Evolutionary conservation across 2,329 filamentous ascomycete genomes (phyloP).

Genomic region (Aspergillus ochraceus): DNA sequence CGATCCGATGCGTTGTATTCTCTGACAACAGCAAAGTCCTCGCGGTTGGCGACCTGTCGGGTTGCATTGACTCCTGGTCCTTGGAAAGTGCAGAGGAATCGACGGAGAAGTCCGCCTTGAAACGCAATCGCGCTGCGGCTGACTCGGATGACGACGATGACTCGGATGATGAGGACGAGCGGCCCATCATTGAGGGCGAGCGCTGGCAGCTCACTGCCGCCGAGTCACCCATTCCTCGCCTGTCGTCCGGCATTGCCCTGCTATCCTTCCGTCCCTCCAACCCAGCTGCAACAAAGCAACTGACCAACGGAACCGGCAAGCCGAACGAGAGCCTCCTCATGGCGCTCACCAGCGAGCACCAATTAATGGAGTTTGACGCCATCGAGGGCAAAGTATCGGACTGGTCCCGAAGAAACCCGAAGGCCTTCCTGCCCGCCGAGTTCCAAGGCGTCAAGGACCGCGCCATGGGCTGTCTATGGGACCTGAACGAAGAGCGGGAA

Average conservation of each 20-base stretch:
- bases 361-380: conserved; percentile 77
- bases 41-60: conserved; percentile 76
- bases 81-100: conserved; percentile 53
- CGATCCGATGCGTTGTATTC: conserved; percentile 73
- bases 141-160: conserved; percentile 49
- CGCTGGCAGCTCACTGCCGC: conserved; percentile 75
- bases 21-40: conserved; percentile 78
- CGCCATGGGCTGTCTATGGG: conserved; percentile 83
- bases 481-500: conserved; percentile 56
- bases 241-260: conserved; percentile 64
- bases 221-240: conserved; percentile 66
- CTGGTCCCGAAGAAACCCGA: conserved; percentile 83
- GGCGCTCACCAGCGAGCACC: conserved; percentile 62
- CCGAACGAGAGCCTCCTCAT: conserved; percentile 56
- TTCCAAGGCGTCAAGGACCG: conserved; percentile 75
- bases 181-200: conserved; percentile 57
- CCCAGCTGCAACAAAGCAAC: conserved; percentile 20
- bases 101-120: conserved; percentile 41
- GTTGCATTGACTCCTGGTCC: conserved; percentile 85
- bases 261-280: conserved; percentile 64
- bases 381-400: conserved; percentile 73
- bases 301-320: conserved; percentile 51
- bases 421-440: conserved; percentile 69
- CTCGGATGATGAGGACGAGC: conserved; percentile 52
- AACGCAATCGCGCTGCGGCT: conserved; percentile 42